Base-by-base conservation (phyloP, 108 stramenopile species). In the Discostella pseudostelligera region DNA sequence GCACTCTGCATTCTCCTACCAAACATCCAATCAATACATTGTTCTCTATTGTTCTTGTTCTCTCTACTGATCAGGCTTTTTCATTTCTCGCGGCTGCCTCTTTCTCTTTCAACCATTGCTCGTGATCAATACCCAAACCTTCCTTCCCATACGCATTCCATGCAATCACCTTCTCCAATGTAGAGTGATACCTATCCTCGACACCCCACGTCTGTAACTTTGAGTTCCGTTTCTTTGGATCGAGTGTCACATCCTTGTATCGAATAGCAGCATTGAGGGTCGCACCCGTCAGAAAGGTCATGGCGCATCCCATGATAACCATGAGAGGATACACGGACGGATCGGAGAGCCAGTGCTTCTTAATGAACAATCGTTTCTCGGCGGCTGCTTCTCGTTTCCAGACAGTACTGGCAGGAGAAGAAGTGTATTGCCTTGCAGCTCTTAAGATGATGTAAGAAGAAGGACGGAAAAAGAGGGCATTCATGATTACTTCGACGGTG, bases 261-360 rank as follows among this genome's bases (percentile, higher is more conserved):
- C 69, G 62, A 10, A 63, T 46, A 45, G 86, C 44, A 25, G 81
- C 81, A 37, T 84, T 72, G 13, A 79, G 17, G 2, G 43, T 44
- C 62, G 86, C 84, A 20, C 83, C 85, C 36, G 74, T 67, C 75
- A 84, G 69, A 57, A 83, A 81, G 32, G 83, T 73, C 20, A 84
- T 22, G 22, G 83, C 88, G 17, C 63, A 51, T 6, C 73, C 69
- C 72, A 89, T 75, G 58, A 86, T 78, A 28, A 75, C 71, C 22
- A 89, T 83, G 40, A 89, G 63, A 39, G 88, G 88, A 47, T 89
- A 89, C 12, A 80, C 76, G 13, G 72, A 51, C 1, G 88, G 83
- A 77, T 84, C 84, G 4, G 78, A 80, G 19, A 85, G 62, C 84
- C 84, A 85, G 28, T 65, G 46, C 37, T 80, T 73, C 42, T 60